Evolutionary conservation across 441 rosid species (phyloP), one percentile per base, ranked within the genome.

Genomic region (Corymbia citriodora): DNA sequence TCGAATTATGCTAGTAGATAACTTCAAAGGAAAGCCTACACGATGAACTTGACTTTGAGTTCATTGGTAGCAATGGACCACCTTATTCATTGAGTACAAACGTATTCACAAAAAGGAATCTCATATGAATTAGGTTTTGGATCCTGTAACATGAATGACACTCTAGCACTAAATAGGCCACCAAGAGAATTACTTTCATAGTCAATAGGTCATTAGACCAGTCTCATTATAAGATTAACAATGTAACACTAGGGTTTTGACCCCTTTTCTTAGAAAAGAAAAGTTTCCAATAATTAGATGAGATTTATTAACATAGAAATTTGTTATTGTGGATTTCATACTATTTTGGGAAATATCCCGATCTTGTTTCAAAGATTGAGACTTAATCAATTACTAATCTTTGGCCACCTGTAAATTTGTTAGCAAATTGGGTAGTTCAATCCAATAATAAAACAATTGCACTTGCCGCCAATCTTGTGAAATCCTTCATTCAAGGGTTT

Each of bases 11-110:
- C 31, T 70, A 79, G 50, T 92, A 94, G 95, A 74, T 93, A 87
- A 72, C 36, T 87, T 94, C 94, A 63, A 87, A 82, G n/a, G 68
- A 92, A 55, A 55, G 89, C 63, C 40, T 40, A 29, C 59, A 92
- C 49, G 95, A 93, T 55, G 95, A 95, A 93, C 86, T 95, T 88
- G 92, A 92, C 91, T 91, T 94, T 70, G 93, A 94, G 93, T 91
- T 95, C 63, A 87, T 93, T 82, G 95, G 95, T 48, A 70, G 89
- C 86, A 70, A 91, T 19, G 93, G 93, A 29, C 53, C 89, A 48
- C 92, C 91, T 89, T 94, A 88, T 72, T 33, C 89, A 89, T 68
- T 95, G 68, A 92, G 93, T 72, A 95, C 95, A 49, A 93, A 93
- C 55, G 87, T 95, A 82, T 91, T 63, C 72, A 36, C 90, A 27